Base-by-base conservation (phyloP, 805 yeast species). In the Yarrowia sp. region DNA sequence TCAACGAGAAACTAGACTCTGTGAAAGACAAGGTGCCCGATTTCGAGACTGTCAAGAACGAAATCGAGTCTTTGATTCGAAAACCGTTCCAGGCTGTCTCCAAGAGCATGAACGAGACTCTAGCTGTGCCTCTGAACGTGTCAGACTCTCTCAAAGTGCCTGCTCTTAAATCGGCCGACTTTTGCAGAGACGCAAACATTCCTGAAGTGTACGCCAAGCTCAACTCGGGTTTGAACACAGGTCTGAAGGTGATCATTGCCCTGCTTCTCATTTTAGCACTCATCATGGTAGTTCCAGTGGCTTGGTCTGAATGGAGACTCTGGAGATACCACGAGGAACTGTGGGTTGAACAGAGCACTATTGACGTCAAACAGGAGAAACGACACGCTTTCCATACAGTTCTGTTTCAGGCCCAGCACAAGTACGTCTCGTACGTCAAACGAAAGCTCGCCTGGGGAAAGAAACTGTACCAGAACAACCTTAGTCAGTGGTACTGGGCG, bases 11-110 rank as follows among this genome's bases (percentile, higher is more conserved):
- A 38, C 80, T 95, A 16, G 84, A 84, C 3, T 71, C 74, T 0
- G 77, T 92, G 50, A 79, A 84, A 22, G 77, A 79, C 0, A 80
- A 85, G 2, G 78, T 89, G 0, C 97, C 96, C 0, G 84, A 86
- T 70, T 91, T 91, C 75, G 85, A 84, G 2, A 82, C 83, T 8
- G 87, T 91, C 3, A 84, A 87, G 74, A 85, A 87, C 70, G 82
- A 83, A 22, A 87, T 95, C 0, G 82, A 85, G 52, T 69, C 75
- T 0, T 72, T 87, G 48, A 82, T 94, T 9, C 78, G 83, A 2
- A 74, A 72, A 1, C 97, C 97, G 0, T 90, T 92, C 40, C 46
- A 49, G 56, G 19, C 40, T 2, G 48, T 63, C 2, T 48, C 67
- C 2, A 63, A 63, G 40, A 36, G 32, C 15, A 41, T 63, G 48